Conservation (phyloP, 345 rosid species). For the Citrus sinensis region DVS_A1.0 CM039163.1:4021501-4022000, state of each 20-base stretch:
- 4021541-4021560: neutral
- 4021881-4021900: conserved; percentile 17
- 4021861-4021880: conserved; percentile 25
- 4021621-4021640: neutral
- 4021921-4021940: conserved; percentile 3
- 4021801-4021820: neutral
- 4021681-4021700: too few species aligned
- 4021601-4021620: neutral
- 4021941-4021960: conserved; percentile 15
- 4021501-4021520: neutral
- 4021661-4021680: too few species aligned
- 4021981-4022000: conserved; percentile 23
- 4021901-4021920: conserved; percentile 46
- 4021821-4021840: neutral
- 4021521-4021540: neutral
- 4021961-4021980: conserved; percentile 25
- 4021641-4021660: too few species aligned
- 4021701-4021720: too few species aligned
- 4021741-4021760: neutral
- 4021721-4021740: neutral
- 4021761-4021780: neutral
- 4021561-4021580: neutral
- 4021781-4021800: neutral
- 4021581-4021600: neutral
- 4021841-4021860: neutral